Evolutionary conservation across 805 yeast species (phyloP).

Genomic region (Kregervanrija pseudodelftensis): DNA sequence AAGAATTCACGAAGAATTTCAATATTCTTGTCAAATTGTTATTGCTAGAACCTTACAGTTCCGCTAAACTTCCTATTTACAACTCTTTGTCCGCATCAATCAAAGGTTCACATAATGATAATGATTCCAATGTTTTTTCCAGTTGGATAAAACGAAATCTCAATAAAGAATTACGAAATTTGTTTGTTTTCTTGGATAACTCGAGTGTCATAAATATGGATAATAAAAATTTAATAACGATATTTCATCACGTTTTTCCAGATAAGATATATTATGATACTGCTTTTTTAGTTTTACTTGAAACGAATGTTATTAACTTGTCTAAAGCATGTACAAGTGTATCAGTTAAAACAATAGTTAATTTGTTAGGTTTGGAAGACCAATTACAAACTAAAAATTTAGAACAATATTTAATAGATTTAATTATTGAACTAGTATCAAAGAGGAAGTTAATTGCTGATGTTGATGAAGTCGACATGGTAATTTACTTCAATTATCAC

Average conservation of each 20-base stretch:
- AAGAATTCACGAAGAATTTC: conserved; percentile 1
- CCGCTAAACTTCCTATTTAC: conserved; percentile 5
- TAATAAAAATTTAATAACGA: not conserved
- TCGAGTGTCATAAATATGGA: not conserved
- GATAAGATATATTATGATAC: not conserved
- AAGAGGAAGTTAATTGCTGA: conserved; percentile 18
- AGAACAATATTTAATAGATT: conserved; percentile 6
- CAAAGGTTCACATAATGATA: not conserved
- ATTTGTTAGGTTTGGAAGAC: conserved; percentile 7
- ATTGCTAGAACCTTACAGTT: conserved; percentile 11
- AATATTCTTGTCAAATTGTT: conserved; percentile 2
- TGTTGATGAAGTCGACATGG: conserved; percentile 18
- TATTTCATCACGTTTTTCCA: not conserved
- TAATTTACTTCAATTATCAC: conserved; percentile 12
- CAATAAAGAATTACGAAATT: not conserved
- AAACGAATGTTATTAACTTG: conserved; percentile 16
- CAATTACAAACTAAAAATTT: no score
- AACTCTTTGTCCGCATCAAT: not conserved
- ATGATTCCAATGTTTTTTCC: not conserved
- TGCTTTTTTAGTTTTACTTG: conserved; percentile 12
- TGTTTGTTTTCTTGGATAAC: not conserved
- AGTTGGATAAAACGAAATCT: not conserved
- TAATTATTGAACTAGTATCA: conserved; percentile 13
- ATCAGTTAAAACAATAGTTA: conserved; percentile 9
- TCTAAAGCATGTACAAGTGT: conserved; percentile 18